Percentiles rank a stretch among this genome's conserved stretches.
Conservation (phyloP, 2,329 filamentous ascomycete genomes). For the Podosphaera fusca region DNA sequence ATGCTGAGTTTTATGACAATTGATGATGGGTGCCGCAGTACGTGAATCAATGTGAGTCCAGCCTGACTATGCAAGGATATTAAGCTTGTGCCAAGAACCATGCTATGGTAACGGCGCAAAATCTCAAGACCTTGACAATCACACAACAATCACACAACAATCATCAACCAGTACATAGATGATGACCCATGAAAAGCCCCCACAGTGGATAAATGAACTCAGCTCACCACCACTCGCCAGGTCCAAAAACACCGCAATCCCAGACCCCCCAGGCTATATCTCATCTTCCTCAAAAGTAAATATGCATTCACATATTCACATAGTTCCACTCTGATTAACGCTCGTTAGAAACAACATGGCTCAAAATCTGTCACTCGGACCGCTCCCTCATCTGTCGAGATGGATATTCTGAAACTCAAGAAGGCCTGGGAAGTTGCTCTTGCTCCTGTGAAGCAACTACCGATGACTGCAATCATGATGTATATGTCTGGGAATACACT, state of each 20-base stretch:
- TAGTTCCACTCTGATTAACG: slow-evolving; percentile 1
- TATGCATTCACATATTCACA: too few relatives aligned
- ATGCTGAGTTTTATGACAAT: too few relatives aligned
- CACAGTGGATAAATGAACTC: slow-evolving; percentile 67
- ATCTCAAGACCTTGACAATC: too few relatives aligned
- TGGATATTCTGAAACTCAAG: slow-evolving; percentile 89
- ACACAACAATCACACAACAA: too few relatives aligned
- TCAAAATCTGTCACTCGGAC: slow-evolving; percentile 28
- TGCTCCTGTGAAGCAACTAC: slow-evolving; percentile 75
- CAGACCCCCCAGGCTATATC: slow-evolving; percentile 72
- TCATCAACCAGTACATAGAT: too few relatives aligned
- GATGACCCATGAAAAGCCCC: slow-evolving; percentile 15
- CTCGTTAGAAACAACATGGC: background rate
- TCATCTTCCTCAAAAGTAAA: slow-evolving; percentile 28
- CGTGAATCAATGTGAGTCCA: too few relatives aligned
- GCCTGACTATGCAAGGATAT: too few relatives aligned
- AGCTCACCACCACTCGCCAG: slow-evolving; percentile 43
- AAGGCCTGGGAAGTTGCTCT: slow-evolving; percentile 97
- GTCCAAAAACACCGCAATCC: slow-evolving; percentile 41
- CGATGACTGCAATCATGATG: slow-evolving; percentile 99
- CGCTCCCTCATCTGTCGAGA: slow-evolving; percentile 56
- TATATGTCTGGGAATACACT: slow-evolving; percentile 99
- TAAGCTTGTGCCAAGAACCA: too few relatives aligned
- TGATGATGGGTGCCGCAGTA: too few relatives aligned
- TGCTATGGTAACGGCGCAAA: too few relatives aligned